Conservation (phyloP, 2,329 filamentous ascomycete species). For the Epichloe sp. region DNA sequence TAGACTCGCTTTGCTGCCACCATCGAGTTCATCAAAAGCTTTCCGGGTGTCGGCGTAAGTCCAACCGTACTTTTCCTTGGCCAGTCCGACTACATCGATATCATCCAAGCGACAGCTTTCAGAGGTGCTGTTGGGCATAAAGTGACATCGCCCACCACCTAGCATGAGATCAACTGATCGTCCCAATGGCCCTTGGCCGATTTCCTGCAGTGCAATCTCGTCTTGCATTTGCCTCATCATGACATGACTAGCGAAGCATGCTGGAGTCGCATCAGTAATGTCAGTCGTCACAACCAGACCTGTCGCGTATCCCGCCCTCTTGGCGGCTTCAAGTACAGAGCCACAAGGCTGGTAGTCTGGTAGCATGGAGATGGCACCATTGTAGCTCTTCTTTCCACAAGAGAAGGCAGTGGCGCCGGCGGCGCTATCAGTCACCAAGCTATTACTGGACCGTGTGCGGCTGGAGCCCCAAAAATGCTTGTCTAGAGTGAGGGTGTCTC, state of each 20-base stretch:
- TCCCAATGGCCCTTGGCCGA: constrained; percentile 77
- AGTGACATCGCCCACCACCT: constrained; percentile 86
- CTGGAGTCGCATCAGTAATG: constrained; percentile 90
- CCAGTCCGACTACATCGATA: constrained; percentile 60
- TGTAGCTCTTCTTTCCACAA: constrained; percentile 88
- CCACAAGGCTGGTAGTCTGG: constrained; percentile 80
- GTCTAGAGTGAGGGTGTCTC: constrained; percentile 70
- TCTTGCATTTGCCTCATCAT: constrained; percentile 71
- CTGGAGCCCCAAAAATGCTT: constrained; percentile 83
- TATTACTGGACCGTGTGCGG: constrained; percentile 71
- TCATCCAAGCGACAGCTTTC: constrained; percentile 75
- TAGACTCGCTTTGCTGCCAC: constrained; percentile 55
- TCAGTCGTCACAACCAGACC: constrained; percentile 91
- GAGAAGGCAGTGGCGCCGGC: constrained; percentile 96
- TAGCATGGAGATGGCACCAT: constrained; percentile 83
- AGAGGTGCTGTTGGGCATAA: constrained; percentile 66
- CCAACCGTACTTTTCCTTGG: constrained; percentile 65
- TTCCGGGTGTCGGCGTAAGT: constrained; percentile 59
- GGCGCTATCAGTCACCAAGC: constrained; percentile 85
- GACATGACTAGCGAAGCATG: constrained; percentile 86
- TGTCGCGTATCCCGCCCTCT: constrained; percentile 80
- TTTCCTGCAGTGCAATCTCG: constrained; percentile 80
- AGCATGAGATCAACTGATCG: constrained; percentile 84
- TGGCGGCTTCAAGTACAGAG: constrained; percentile 85
- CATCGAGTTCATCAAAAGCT: constrained; percentile 62